A percentile compares a stretch with the other conserved stretches of the same genome.
phyloP scores from a whole-genome alignment of 352 stramenopile species.

The Globisporangium acanthophoron region DNA sequence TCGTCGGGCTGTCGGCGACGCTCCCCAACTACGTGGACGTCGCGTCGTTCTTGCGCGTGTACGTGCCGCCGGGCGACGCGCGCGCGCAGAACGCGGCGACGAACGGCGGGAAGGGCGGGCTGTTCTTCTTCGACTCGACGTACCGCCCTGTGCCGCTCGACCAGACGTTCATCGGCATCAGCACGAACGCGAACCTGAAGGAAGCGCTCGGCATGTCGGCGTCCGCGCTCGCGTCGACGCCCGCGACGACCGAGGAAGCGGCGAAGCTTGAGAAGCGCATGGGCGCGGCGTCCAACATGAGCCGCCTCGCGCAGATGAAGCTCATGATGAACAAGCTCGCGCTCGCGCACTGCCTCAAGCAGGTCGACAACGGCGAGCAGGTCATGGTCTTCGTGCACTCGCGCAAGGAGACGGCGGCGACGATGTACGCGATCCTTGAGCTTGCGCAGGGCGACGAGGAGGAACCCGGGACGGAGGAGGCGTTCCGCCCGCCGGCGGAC shows the following conservation, averaged over 20 bases:
- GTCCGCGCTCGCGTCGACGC: conserved; percentile 36
- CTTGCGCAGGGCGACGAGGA: conserved; percentile 69
- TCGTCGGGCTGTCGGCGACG: conserved; percentile 98
- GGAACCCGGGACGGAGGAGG: conserved; percentile 42
- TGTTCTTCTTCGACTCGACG: conserved; percentile 98
- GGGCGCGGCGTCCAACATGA: conserved; percentile 34
- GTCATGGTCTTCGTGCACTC: conserved; percentile 99
- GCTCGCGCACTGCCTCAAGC: conserved; percentile 59
- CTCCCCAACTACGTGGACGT: conserved; percentile 99
- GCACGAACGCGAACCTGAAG: conserved; percentile 56
- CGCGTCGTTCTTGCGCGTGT: conserved; percentile 96
- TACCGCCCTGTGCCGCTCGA: conserved; percentile 98
- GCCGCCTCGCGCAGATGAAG: conserved; percentile 53
- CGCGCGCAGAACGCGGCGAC: conserved; percentile 60
- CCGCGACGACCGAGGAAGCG: conserved; percentile 40
- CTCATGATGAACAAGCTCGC: conserved; percentile 86
- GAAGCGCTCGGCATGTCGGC: conserved; percentile 54
- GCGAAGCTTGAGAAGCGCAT: conserved; percentile 33
- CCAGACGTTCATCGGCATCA: conserved; percentile 98
- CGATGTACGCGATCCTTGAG: conserved; percentile 91
- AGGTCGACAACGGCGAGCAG: conserved; percentile 66
- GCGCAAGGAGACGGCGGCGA: conserved; percentile 96
- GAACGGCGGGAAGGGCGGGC: conserved; percentile 75
- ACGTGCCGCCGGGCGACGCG: conserved; percentile 47
- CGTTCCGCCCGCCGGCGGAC: conserved; percentile 51